A percentile compares a stretch with the other conserved stretches of the same genome.
These are phyloP conservation scores for Effrenium voratum DNA, from an alignment of 73 alveolate genomes.

Conservation along the genomic window DNA sequence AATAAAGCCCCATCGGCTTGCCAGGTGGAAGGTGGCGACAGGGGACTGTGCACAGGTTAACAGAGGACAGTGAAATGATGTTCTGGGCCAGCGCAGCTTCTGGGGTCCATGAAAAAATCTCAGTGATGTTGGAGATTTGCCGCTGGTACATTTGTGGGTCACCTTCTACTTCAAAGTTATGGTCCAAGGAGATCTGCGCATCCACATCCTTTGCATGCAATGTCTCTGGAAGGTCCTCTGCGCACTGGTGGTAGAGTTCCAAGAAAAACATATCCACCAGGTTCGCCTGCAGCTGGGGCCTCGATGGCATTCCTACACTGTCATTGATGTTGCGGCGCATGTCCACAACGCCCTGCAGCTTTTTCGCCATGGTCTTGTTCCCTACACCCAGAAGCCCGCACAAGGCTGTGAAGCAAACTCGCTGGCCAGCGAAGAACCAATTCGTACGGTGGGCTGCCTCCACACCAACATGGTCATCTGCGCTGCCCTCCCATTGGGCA, in stretches of 20 bases:
- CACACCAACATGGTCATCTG: conserved; percentile 8
- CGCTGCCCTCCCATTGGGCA: conserved; percentile 66
- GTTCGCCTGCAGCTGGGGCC: background rate
- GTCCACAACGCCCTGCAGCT: conserved; percentile 55
- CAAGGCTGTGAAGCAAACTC: conserved; percentile 16
- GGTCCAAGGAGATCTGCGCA: background rate
- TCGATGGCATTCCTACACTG: background rate
- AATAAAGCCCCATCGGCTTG: background rate
- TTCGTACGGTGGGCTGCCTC: conserved; percentile 40
- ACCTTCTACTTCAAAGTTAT: background rate
- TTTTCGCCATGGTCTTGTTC: conserved; percentile 21
- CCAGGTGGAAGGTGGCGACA: conserved; percentile 21
- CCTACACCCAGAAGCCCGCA: conserved; percentile 47
- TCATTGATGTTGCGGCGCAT: conserved; percentile 26
- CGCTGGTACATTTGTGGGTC: background rate
- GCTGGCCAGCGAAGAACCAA: conserved; percentile 29
- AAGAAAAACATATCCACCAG: conserved; percentile 24
- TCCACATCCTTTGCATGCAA: conserved; percentile 43
- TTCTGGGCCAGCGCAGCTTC: conserved; percentile 36
- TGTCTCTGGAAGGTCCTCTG: conserved; percentile 59
- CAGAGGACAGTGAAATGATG: conserved; percentile 65
- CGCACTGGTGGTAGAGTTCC: conserved; percentile 44
- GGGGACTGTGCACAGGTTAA: too few species aligned
- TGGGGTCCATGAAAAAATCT: conserved; percentile 37
- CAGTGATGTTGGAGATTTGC: background rate